Evolutionary conservation across 805 yeast genomes (phyloP).

Genomic region (Osmozyma mogii): DNA sequence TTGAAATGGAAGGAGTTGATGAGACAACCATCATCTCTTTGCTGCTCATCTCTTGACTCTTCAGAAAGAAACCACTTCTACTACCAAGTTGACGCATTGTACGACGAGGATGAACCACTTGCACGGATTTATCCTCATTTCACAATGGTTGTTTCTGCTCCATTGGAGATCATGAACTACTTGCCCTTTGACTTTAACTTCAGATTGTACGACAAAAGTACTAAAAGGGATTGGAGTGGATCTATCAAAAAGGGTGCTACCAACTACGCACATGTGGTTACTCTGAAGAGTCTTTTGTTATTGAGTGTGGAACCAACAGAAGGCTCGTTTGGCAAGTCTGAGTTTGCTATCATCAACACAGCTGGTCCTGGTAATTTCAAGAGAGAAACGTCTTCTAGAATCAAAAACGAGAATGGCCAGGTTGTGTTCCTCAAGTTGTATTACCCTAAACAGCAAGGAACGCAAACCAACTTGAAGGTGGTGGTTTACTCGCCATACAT

Average conservation of each 20-base stretch:
- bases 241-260: conserved; percentile 54
- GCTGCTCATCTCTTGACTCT: conserved; percentile 43
- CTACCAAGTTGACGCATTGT: conserved; percentile 66
- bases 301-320: conserved; percentile 60
- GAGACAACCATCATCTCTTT: conserved; percentile 43
- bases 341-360: conserved; percentile 66
- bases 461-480: conserved; percentile 55
- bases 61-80: conserved; percentile 43
- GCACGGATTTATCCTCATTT: conserved; percentile 77
- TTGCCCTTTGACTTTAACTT: conserved; percentile 76
- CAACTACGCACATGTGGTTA: conserved; percentile 74
- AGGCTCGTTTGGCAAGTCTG: conserved; percentile 56
- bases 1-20: conserved; percentile 60
- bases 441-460: conserved; percentile 45
- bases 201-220: conserved; percentile 67
- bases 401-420: conserved; percentile 62
- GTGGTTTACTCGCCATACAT: conserved; percentile 81
- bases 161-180: conserved; percentile 75
- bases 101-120: conserved; percentile 59
- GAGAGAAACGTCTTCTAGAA: conserved; percentile 44
- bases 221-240: conserved; percentile 60
- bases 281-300: conserved; percentile 61
- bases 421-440: conserved; percentile 53
- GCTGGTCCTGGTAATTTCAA: conserved; percentile 47
- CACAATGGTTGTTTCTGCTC: conserved; percentile 71